A percentile compares a stretch with the other conserved stretches of the same genome.
Conservation (phyloP, 1,139 yeast species). For the Tardiomyces blankii region DNA sequence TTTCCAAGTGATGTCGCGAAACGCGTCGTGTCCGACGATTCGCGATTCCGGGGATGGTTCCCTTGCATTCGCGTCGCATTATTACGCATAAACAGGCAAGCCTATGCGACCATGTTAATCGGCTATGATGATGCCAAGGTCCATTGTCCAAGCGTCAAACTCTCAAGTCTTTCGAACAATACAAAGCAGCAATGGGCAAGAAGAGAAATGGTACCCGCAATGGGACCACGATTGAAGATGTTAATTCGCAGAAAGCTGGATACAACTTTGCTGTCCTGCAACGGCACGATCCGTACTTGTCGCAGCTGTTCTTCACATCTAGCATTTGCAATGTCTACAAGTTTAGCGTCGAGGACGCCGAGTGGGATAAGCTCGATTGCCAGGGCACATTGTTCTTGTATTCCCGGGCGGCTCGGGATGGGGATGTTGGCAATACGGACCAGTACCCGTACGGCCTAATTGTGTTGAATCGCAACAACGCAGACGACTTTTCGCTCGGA, state of each 20-base stretch:
- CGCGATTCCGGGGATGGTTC: too few species aligned
- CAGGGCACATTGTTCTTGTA: slow-evolving; percentile 80
- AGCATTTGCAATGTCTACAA: slow-evolving; percentile 78
- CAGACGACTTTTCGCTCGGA: slow-evolving; percentile 75
- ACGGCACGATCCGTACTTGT: slow-evolving; percentile 71
- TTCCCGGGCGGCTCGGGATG: slow-evolving; percentile 38
- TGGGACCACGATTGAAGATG: neutral
- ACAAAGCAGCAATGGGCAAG: too few species aligned
- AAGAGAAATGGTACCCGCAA: neutral
- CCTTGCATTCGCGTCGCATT: too few species aligned
- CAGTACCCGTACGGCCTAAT: slow-evolving; percentile 66
- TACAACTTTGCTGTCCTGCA: slow-evolving; percentile 67
- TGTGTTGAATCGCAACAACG: slow-evolving; percentile 60
- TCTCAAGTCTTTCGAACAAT: too few species aligned
- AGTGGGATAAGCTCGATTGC: slow-evolving; percentile 72
- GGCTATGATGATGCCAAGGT: too few species aligned
- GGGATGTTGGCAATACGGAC: slow-evolving; percentile 9
- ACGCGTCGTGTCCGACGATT: too few species aligned
- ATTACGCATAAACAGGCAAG: too few species aligned
- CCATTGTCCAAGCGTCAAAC: too few species aligned
- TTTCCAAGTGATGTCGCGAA: too few species aligned
- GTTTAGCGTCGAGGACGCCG: slow-evolving; percentile 49
- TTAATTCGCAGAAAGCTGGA: slow-evolving; percentile 1
- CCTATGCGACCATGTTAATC: too few species aligned
- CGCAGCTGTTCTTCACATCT: slow-evolving; percentile 61